Evolutionary conservation across 2,329 filamentous ascomycete species (phyloP).

Genomic region (Fusarium sublunatum): DNA sequence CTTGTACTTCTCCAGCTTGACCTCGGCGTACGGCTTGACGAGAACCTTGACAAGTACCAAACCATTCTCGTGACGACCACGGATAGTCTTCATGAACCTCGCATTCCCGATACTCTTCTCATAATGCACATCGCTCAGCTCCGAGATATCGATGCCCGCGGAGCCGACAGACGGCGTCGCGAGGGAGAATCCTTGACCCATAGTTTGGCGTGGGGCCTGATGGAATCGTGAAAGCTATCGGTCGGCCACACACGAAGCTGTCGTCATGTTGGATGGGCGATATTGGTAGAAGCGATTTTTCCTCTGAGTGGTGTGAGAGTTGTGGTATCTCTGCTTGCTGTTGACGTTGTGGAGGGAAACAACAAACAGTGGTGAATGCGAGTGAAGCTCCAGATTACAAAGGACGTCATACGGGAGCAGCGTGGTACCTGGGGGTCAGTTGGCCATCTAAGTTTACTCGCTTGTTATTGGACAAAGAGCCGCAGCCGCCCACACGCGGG

Average conservation of each 20-base stretch:
- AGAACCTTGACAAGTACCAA: conserved; percentile 94
- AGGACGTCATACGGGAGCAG: conserved; percentile 32
- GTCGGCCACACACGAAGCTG: conserved; percentile 33
- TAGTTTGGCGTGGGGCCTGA: conserved; percentile 54
- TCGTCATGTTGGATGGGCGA: conserved; percentile 42
- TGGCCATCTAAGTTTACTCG: not conserved
- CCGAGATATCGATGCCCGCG: conserved; percentile 92
- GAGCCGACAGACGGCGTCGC: conserved; percentile 91
- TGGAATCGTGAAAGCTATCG: conserved; percentile 43
- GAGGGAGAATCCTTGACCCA: conserved; percentile 98
- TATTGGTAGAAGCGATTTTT: not conserved
- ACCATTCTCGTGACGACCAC: conserved; percentile 89
- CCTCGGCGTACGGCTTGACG: conserved; percentile 87
- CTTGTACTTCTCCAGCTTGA: conserved; percentile 83
- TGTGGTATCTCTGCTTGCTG: not conserved
- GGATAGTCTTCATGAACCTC: conserved; percentile 96
- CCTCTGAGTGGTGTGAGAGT: too few relatives aligned
- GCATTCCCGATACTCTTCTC: conserved; percentile 92
- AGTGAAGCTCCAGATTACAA: conserved; percentile 17
- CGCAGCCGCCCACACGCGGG: not conserved
- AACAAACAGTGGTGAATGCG: conserved; percentile 6
- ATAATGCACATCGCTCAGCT: conserved; percentile 89
- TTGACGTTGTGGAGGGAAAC: not conserved
- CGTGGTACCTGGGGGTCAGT: conserved; percentile 20
- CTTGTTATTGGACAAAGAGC: conserved; percentile 19